These are phyloP conservation scores for Sextonia rubra DNA, from an alignment of 164 flowering plant genomes.

Conservation along the genomic window DNA sequence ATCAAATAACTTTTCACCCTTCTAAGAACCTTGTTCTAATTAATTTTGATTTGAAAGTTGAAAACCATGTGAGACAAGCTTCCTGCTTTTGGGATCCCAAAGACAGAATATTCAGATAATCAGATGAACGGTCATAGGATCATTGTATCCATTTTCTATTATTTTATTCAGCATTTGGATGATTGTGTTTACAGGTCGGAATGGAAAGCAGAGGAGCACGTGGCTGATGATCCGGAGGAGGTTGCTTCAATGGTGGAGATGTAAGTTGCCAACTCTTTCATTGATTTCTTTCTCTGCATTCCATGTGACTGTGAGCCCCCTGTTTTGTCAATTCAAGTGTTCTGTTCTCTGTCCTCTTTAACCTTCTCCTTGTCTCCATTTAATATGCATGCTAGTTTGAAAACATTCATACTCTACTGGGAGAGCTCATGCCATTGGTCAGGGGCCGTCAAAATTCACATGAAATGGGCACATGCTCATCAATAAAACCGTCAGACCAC, in stretches of 20 bases:
- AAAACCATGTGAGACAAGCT: not conserved
- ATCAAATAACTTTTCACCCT: no score
- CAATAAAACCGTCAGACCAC: not conserved
- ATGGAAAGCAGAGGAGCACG: constrained; percentile 24
- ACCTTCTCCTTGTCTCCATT: no score
- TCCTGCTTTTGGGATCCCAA: not conserved
- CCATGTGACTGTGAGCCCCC: not conserved
- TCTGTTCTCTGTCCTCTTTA: not conserved
- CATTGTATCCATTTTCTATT: not conserved
- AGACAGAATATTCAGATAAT: not conserved
- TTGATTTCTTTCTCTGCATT: not conserved
- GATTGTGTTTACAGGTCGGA: not conserved
- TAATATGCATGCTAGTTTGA: not conserved
- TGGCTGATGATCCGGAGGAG: not conserved
- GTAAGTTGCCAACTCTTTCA: not conserved
- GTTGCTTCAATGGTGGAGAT: constrained; percentile 2
- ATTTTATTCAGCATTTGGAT: not conserved
- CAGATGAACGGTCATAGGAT: not conserved
- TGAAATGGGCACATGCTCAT: not conserved
- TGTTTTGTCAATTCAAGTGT: not conserved
- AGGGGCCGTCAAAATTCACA: not conserved
- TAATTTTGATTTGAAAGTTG: not conserved
- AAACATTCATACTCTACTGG: not conserved
- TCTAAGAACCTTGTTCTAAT: no score
- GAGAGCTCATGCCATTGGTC: not conserved